Conservation (phyloP, 2,329 filamentous ascomycete species). For the Paraconiothyrium brasiliense region DNA sequence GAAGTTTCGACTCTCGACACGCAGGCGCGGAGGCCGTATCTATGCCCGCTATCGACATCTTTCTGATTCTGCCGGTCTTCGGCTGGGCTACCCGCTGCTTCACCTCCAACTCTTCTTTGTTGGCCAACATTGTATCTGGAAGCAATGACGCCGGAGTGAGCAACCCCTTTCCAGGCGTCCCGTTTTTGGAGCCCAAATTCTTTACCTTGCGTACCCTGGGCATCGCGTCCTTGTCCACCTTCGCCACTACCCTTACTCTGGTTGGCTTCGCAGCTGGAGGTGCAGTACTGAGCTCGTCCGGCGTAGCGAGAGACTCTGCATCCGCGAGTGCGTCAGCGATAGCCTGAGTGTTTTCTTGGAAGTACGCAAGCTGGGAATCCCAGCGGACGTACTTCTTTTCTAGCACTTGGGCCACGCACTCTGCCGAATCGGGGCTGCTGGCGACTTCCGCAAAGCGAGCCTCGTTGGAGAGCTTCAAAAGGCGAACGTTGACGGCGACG, state of each 20-base stretch:
- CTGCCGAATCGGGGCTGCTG: constrained; percentile 17
- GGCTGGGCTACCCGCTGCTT: constrained; percentile 29
- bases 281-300: constrained; percentile 42
- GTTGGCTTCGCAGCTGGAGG: constrained; percentile 27
- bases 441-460: constrained; percentile 7
- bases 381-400: constrained; percentile 53
- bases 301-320: constrained; percentile 42
- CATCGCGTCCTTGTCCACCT: constrained; percentile 38
- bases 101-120: constrained; percentile 29
- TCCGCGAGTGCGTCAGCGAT: constrained; percentile 37
- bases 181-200: constrained; percentile 48
- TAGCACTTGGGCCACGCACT: constrained; percentile 24
- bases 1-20: constrained; percentile 26
- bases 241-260: constrained; percentile 33
- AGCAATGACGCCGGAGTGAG: constrained; percentile 40
- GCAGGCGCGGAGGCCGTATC: constrained; percentile 17
- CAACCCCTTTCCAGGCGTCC: constrained; percentile 50
- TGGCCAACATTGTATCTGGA: constrained; percentile 37
- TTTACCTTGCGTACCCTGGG: constrained; percentile 43
- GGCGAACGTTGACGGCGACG: constrained; percentile 53
- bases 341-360: constrained; percentile 51
- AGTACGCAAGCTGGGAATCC: constrained; percentile 58
- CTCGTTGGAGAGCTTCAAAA: constrained; percentile 54
- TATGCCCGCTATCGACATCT: constrained; percentile 30
- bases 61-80: constrained; percentile 33